These are phyloP conservation scores for Coniochaeta ligniaria DNA, from an alignment of 2,329 filamentous ascomycete genomes.

Conservation along the genomic window DNA sequence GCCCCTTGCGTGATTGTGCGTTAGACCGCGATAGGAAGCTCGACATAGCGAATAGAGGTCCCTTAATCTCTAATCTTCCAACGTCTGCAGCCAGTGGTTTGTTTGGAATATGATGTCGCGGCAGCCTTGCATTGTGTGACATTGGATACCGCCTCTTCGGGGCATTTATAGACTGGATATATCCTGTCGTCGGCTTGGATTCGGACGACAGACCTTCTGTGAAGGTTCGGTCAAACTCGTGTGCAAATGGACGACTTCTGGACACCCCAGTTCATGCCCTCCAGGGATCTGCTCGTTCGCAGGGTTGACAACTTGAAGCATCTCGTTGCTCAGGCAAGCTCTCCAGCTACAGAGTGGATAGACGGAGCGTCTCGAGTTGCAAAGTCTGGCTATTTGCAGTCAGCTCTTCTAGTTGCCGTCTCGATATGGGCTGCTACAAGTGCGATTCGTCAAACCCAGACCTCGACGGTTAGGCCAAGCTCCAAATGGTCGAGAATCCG, in stretches of 20 bases:
- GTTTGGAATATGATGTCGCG: background rate
- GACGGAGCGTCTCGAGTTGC: background rate
- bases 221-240: background rate
- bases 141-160: background rate
- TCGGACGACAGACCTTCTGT: background rate
- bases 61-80: background rate
- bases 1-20: background rate
- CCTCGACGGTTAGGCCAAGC: slow-evolving; percentile 23
- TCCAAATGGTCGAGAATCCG: slow-evolving; percentile 29
- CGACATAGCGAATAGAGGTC: background rate
- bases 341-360: background rate
- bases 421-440: slow-evolving; percentile 17
- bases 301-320: background rate
- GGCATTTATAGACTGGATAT: background rate
- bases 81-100: background rate
- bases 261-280: background rate
- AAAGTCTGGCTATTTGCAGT: background rate
- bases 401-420: slow-evolving; percentile 8
- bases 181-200: background rate
- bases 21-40: background rate
- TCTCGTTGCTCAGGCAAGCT: background rate
- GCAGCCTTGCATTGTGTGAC: background rate
- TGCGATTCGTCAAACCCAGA: slow-evolving; percentile 20
- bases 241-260: background rate
- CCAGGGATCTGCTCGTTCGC: background rate